Base-by-base conservation (phyloP, 345 rosid genomes). In the Brassica juncea region DNA sequence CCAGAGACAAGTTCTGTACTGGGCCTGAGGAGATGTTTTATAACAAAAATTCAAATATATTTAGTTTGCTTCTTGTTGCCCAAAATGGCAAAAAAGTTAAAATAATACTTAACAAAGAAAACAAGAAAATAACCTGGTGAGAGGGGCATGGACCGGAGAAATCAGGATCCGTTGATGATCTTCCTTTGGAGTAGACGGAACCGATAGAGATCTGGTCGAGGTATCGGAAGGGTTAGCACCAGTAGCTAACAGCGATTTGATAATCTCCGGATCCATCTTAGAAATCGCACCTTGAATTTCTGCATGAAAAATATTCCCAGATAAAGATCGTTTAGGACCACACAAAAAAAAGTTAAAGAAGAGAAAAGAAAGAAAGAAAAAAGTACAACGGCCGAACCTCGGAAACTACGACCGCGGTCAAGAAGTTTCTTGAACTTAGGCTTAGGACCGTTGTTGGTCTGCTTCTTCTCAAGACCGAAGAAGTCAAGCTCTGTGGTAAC, bases 281-380 rank as follows among this genome's bases (percentile, higher is more conserved):
- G 99, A 92, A 75, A 94, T 92, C 68, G 92, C 92, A 6, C 91
- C 78, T 81, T 94, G 98, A 44, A 90, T 85, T 7, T 86, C 98
- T 94, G 81, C 49, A 27, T 6, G 16, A 71, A 10, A n/a, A 28
- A 28, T 28, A 6, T 49, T 57, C 32, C 8, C 59, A 14, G 5
- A 14, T 71, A 8, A 28, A 28, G 31, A 28, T 3, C 31, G 10
- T 61, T 21, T 2, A 25, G 1, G 44, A 28, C 31, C 31, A 28
- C 31, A n/a, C 9, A 6, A 15, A 0, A 12, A 0, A 19, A 28
- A 28, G 31, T 28, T 28, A 4, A 14, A 5, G 1, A 9, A 58
- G 14, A 4, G 0, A 3, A 14, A 9, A 54, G 58, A 49, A 15
- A 16, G 23, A 49, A 1, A n/a, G 3, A 4, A 8, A 4, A 42